Conservation (phyloP, 2,329 filamentous ascomycete species). For the Conoideocrella luteorostrata region DNA sequence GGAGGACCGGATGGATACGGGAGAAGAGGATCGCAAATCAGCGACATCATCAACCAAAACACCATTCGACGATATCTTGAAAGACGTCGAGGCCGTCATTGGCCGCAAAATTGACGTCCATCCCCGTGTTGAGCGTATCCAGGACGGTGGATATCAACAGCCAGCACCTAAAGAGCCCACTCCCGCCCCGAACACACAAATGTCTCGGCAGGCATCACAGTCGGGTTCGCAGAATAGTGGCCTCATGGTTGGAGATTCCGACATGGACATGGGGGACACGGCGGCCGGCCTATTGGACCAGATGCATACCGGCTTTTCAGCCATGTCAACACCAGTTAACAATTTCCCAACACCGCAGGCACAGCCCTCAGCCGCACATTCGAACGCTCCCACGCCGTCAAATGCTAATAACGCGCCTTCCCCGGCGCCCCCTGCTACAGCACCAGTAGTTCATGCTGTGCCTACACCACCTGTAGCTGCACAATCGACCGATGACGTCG, state of each 20-base stretch:
- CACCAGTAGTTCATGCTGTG: constrained; percentile 6
- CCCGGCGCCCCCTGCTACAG: constrained; percentile 26
- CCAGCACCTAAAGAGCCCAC: constrained; percentile 37
- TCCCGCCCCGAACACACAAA: constrained; percentile 20
- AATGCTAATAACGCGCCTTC: constrained; percentile 39
- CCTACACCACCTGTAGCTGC: constrained; percentile 5
- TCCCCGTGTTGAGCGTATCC: constrained; percentile 61
- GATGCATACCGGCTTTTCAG: constrained; percentile 57
- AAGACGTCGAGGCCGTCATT: constrained; percentile 65
- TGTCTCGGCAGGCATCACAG: constrained; percentile 49
- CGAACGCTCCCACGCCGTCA: constrained; percentile 50
- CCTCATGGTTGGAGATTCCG: constrained; percentile 51
- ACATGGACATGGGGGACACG: constrained; percentile 59
- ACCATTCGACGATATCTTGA: constrained; percentile 65
- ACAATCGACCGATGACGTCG: constrained; percentile 26
- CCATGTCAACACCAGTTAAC: constrained; percentile 53
- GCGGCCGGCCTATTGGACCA: constrained; percentile 61
- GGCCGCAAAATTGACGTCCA: constrained; percentile 60
- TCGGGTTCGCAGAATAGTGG: constrained; percentile 50
- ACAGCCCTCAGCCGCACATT: constrained; percentile 49
- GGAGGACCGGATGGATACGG: constrained; percentile 48
- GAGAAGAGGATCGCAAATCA: constrained; percentile 38
- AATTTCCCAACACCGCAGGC: constrained; percentile 56
- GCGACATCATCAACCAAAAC: constrained; percentile 34
- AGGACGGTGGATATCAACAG: constrained; percentile 72